Base-by-base conservation (phyloP, 768 basidiomycete species). In the Mycena floridula region DNA sequence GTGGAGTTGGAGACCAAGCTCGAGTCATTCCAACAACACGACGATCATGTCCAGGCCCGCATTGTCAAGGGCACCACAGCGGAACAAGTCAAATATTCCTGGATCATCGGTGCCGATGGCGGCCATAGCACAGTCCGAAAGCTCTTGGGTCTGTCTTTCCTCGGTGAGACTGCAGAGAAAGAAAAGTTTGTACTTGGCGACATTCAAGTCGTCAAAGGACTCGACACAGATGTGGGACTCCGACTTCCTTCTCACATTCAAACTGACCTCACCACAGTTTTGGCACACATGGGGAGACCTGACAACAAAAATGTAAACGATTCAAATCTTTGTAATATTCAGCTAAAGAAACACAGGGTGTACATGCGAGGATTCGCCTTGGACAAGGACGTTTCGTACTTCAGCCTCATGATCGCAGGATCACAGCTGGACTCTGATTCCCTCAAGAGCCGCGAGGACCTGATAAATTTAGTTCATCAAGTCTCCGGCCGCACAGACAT, bases 81-180 rank as follows among this genome's bases (percentile, higher is more conserved):
- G n/a, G n/a, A n/a, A n/a, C n/a, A n/a, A n/a, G n/a, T n/a, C 35
- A 16, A n/a, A n/a, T n/a, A n/a, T n/a, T n/a, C n/a, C n/a, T 54
- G 42, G 39, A 41, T 54, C 25, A 43, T 52, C 32, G 43, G 48
- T 3, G 50, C 50, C 18, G 50, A 52, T 13, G 50, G 50, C 12
- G 52, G 52, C 4, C 40, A 46, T 16, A 47, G 52, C 28, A 24
- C 39, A 8, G 49, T 50, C 15, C 46, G 54, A 15, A 54, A 55
- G 25, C 41, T 42, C 6, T 21, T 51, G 12, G 54, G 53, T 2
- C 40, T 46, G 4, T 45, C 37, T 3, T 54, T 54, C 32, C 15
- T 48, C 6, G 51, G 52, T 9, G 44, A 54, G 25, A 32, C 40
- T 1, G 7, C n/a, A 5, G 23, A 23, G 6, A 13, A 18, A 16